phyloP scores from a whole-genome alignment of 768 basidiomycete genomes.

The Boletellus ananas region DNA sequence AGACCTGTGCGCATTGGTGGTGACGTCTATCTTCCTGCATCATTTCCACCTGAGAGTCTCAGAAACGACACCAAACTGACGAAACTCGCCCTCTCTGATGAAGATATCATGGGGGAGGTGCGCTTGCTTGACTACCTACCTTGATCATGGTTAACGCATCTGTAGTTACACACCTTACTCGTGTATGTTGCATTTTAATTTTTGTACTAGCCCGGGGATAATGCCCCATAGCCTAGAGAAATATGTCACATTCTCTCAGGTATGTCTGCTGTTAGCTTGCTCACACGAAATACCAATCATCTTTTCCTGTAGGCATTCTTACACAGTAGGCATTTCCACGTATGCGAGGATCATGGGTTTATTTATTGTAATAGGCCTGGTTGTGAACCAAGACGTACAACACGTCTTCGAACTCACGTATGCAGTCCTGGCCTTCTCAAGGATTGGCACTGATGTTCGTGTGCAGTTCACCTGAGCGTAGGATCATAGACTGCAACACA shows the following conservation, averaged over 20 bases:
- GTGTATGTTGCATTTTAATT: conserved; percentile 40
- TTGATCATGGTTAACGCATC: not conserved
- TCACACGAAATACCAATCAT: conserved; percentile 35
- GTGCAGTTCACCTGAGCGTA: conserved; percentile 44
- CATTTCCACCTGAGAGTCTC: conserved; percentile 43
- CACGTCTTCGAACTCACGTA: conserved; percentile 27
- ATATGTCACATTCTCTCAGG: conserved; percentile 31
- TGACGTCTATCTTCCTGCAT: conserved; percentile 47
- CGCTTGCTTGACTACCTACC: not conserved
- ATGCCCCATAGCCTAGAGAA: conserved; percentile 39
- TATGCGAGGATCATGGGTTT: not conserved
- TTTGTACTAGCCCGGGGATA: conserved; percentile 23
- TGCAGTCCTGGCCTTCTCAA: not conserved
- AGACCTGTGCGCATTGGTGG: conserved; percentile 33
- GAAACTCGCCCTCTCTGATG: conserved; percentile 35
- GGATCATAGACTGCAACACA: conserved; percentile 53
- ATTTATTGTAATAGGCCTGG: conserved; percentile 15
- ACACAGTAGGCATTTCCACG: conserved; percentile 10
- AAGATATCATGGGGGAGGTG: conserved; percentile 49
- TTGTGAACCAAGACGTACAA: conserved; percentile 24
- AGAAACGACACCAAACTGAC: conserved; percentile 13
- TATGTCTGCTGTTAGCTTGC: conserved; percentile 6
- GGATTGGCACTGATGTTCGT: conserved; percentile 12
- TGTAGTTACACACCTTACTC: conserved; percentile 54
- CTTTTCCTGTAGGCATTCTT: conserved; percentile 17